A percentile compares a stretch with the other conserved stretches of the same genome.
phyloP scores from a whole-genome alignment of 1,284 basidiomycete species.

The Microbotryum intermedium region DNA sequence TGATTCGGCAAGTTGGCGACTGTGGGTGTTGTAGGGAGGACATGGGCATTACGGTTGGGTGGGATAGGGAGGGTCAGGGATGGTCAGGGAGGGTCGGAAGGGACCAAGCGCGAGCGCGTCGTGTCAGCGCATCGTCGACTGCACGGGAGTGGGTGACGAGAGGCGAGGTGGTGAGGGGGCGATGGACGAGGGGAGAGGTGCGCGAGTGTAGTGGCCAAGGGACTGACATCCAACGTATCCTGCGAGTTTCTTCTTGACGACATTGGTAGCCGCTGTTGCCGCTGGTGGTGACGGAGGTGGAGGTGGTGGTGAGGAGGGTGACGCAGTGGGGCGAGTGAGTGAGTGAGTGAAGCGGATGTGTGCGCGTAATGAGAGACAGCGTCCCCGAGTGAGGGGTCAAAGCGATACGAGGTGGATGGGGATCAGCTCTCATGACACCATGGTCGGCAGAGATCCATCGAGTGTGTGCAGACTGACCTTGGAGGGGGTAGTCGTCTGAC shows the following conservation, averaged over 20 bases:
- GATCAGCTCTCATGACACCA: too few species aligned
- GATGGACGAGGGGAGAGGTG: not conserved
- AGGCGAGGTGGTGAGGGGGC: not conserved
- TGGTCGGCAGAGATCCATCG: too few species aligned
- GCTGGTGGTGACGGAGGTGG: not conserved
- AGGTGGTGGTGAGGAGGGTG: not conserved
- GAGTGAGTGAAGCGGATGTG: not conserved
- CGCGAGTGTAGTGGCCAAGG: too few species aligned
- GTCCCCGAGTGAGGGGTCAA: not conserved
- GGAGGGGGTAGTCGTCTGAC: too few species aligned
- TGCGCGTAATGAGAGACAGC: not conserved
- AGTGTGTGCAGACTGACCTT: too few species aligned
- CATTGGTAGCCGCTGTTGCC: conserved; percentile 31
- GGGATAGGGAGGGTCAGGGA: not conserved
- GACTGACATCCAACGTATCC: conserved; percentile 53
- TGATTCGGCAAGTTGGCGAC: conserved; percentile 92
- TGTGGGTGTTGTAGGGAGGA: conserved; percentile 38
- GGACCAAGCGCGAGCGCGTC: too few species aligned
- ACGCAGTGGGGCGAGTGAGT: not conserved
- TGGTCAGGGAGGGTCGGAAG: not conserved
- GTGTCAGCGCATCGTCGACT: too few species aligned
- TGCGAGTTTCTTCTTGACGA: conserved; percentile 83
- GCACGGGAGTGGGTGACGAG: not conserved
- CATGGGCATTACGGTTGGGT: not conserved
- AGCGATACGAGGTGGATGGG: not conserved